Conservation (phyloP, 352 stramenopile species). For the Phytophthora idaei region DNA sequence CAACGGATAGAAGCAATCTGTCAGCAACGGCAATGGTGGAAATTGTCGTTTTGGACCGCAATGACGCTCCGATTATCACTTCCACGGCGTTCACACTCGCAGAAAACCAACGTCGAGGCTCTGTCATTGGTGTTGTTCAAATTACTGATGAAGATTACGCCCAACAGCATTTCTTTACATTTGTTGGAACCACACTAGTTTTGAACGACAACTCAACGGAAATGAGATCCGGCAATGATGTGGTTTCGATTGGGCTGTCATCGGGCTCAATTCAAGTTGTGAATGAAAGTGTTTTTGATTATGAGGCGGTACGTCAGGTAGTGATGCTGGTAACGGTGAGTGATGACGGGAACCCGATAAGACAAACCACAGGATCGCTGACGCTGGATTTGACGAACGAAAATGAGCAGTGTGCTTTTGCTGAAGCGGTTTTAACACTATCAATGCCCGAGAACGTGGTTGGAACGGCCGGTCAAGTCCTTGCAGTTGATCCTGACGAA, state of each 20-base stretch:
- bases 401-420: constrained; percentile 30
- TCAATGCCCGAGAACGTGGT: constrained; percentile 22
- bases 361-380: constrained; percentile 11
- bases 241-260: constrained; percentile 12
- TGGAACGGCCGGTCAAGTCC: constrained; percentile 15
- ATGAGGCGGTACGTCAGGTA: constrained; percentile 16
- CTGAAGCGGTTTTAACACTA: not conserved
- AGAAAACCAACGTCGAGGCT: constrained; percentile 14
- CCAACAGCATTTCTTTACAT: constrained; percentile 24
- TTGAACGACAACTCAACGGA: constrained; percentile 19
- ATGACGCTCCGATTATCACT: constrained; percentile 27
- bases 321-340: constrained; percentile 12
- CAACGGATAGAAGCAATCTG: constrained; percentile 18
- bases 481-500: constrained; percentile 25
- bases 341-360: constrained; percentile 28
- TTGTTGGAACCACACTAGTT: constrained; percentile 18
- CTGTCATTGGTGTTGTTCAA: constrained; percentile 11
- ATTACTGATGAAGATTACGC: constrained; percentile 28
- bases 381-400: constrained; percentile 17
- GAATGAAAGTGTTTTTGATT: constrained; percentile 26
- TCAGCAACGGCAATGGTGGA: constrained; percentile 10
- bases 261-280: constrained; percentile 24
- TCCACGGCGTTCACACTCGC: constrained; percentile 10
- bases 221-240: constrained; percentile 7
- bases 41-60: constrained; percentile 31